A percentile compares a stretch with the other conserved stretches of the same genome.
phyloP scores from a whole-genome alignment of 176 grass and related monocot species.

The Miscanthus lutarioriparius region DNA sequence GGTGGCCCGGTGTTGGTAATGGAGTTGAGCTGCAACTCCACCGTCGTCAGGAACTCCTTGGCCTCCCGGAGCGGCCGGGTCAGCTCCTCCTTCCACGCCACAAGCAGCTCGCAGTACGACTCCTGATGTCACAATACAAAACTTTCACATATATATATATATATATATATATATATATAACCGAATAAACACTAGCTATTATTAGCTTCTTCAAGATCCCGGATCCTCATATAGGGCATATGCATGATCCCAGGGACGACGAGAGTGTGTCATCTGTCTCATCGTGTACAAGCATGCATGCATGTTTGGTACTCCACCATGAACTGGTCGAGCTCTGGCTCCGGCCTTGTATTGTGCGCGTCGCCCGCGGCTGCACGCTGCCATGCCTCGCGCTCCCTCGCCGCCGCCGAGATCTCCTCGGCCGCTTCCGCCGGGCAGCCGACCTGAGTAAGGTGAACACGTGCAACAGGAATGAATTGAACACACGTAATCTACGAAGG shows the following conservation, averaged over 20 bases:
- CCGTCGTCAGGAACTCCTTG: conserved; percentile 36
- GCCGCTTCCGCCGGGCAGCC: conserved; percentile 29
- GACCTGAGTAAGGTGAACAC: neutral
- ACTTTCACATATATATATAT: neutral
- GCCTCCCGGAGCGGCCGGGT: conserved; percentile 46
- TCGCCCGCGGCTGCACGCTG: conserved; percentile 37
- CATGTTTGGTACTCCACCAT: conserved; percentile 27
- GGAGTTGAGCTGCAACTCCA: conserved; percentile 46
- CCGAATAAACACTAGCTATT: too few species aligned
- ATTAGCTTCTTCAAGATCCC: neutral
- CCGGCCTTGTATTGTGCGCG: conserved; percentile 12
- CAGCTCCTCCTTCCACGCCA: conserved; percentile 45
- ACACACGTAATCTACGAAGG: neutral
- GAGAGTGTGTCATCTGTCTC: neutral
- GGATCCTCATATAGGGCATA: neutral
- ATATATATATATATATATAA: too few species aligned
- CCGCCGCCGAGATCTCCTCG: conserved; percentile 33
- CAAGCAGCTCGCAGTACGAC: conserved; percentile 41
- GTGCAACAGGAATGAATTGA: neutral
- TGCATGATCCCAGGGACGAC: neutral
- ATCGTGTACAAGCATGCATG: neutral
- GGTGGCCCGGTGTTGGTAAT: conserved; percentile 26
- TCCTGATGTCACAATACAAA: conserved; percentile 31
- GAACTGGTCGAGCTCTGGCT: conserved; percentile 60
- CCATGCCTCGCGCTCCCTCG: conserved; percentile 24